Base-by-base conservation (phyloP, 805 yeast species). In the Candida jianshihensis region DNA sequence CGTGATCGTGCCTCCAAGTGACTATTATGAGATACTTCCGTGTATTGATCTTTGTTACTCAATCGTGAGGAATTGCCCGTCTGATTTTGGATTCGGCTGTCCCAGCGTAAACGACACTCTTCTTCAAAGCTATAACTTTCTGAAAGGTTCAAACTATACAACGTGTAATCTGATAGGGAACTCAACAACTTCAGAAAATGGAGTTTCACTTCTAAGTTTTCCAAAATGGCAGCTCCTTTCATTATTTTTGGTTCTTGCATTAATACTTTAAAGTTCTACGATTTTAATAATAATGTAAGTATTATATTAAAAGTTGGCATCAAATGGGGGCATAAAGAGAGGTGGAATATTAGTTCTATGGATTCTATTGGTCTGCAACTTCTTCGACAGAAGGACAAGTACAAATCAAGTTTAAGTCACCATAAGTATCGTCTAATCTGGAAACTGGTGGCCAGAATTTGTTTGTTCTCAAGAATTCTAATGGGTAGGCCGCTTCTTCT, bases 391-490 rank as follows among this genome's bases (percentile, higher is more conserved):
- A 70, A 22, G 92, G 92, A 65, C 98, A 90, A 19, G 96, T 88
- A 66, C 98, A 92, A 61, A 89, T 68, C 60, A 90, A 70, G 63
- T 92, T 80, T 72, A 81, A 68, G 58, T 92, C 98, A 46, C 98
- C 98, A 51, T 81, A 90, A 4, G 94, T 82, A 56, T 92, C 98
- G 57, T 92, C 95, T 37, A 90, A 73, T 60, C 98, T 78, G 10
- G 95, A 73, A 30, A 89, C 97, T 0, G 88, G 70, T 26, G 98
- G 97, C 98, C 98, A 92, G 57, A 88, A 83, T 63, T 92, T 92
- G 60, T 79, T 70, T 19, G 68, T 63, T 53, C 72, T 76, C 56
- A 92, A 71, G 54, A 70, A 75, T n/a, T 81, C 74, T 40, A 87
- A 67, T 34, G 98, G 97, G 59, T 77, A 92, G 12, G 92, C 97